Evolutionary conservation across 169 alveolate species (phyloP), one percentile per base, ranked within the genome.

Genomic region (Babesia ovata): DNA sequence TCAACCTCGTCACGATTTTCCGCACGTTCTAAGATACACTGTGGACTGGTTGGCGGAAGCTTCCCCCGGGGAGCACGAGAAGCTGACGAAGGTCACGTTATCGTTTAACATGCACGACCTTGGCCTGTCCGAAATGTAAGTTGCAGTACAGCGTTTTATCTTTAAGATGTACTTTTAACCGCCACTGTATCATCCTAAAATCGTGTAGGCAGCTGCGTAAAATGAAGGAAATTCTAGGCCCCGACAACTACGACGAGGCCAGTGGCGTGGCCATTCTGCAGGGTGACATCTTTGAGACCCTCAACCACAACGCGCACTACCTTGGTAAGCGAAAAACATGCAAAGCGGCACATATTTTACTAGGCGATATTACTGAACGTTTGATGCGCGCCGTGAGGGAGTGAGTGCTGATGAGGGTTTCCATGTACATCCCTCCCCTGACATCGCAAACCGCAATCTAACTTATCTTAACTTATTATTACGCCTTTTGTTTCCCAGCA

Each of bases 21-120:
- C 95, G 19, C 95, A 91, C 69, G 65, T 81, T 13, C 63, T 91
- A 36, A 95, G 91, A 10, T 91, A 91, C 54, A 85, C 75, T 56
- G 86, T 85, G 19, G 76, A 69, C 42, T 91, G 95, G 94, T 79
- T 82, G 65, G 94, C 92, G 3, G 66, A 79, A 6, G 86, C 93
- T 21, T 66, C 79, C 13, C 92, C 86, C 8, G 71, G 70, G 42
- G 77, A 89, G 12, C 69, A 79, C 50, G 87, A 85, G 33, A 36
- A 66, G 53, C 72, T 72, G 19, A 71, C 49, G 44, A 54, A 62
- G 53, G 77, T 87, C 45, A 72, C 72, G 59, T 85, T 87, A 28
- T 84, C 94, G 33, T 83, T 91, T 62, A 76, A 86, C 48, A 53
- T 91, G 53, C 71, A 86, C 44, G 95, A 91, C 48, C 81, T 91